A percentile compares a stretch with the other conserved stretches of the same genome.
These are phyloP conservation scores for Nicotiana otophora DNA, from an alignment of 257 asterid species.

Conservation along the genomic window DNA sequence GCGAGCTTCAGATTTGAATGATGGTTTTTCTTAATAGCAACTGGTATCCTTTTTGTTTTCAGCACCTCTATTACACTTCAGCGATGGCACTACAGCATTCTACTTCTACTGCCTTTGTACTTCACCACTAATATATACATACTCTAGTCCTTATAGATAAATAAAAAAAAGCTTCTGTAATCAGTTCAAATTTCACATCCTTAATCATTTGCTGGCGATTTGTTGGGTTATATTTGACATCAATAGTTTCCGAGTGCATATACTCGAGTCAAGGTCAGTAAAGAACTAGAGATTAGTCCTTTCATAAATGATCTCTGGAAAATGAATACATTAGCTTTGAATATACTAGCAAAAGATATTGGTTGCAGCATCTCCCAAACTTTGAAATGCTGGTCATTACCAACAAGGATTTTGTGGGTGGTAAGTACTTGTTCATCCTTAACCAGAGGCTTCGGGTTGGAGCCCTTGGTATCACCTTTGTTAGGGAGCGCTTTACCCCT, in stretches of 20 bases:
- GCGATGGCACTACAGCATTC: not conserved
- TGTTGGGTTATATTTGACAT: too few species aligned
- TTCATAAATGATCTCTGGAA: not conserved
- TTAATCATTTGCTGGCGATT: not conserved
- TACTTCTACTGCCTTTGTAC: not conserved
- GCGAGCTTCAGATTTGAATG: not conserved
- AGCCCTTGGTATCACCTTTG: too few species aligned
- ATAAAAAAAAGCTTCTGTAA: not conserved
- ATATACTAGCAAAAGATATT: not conserved
- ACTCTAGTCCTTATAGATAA: not conserved
- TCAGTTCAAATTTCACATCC: not conserved
- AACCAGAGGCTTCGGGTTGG: too few species aligned
- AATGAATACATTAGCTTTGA: not conserved
- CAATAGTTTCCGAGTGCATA: not conserved
- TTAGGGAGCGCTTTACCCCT: too few species aligned
- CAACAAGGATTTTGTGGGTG: too few species aligned
- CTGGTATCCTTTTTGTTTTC: not conserved
- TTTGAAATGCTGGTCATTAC: not conserved
- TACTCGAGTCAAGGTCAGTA: not conserved
- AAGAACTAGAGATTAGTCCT: not conserved
- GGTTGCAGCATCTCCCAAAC: not conserved
- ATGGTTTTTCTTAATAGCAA: not conserved
- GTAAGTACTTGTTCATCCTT: too few species aligned
- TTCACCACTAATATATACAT: not conserved
- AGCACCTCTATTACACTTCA: not conserved